Conservation (phyloP, 1,284 basidiomycete genomes). For the Ganoderma resinaceum region DNA sequence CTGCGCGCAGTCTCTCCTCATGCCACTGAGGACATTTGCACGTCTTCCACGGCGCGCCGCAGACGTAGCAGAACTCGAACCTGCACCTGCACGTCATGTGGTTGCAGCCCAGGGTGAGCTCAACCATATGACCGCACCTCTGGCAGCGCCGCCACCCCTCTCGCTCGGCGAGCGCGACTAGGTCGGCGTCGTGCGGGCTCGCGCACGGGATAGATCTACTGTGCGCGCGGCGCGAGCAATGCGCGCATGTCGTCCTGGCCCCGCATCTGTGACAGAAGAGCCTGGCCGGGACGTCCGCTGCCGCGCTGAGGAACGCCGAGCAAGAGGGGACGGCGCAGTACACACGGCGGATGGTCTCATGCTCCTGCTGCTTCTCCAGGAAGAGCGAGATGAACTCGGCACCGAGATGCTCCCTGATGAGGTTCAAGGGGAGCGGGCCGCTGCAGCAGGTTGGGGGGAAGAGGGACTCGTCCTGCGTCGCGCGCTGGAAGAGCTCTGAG, state of each 20-base stretch:
- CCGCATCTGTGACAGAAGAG: neutral
- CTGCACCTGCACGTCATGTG: constrained; percentile 49
- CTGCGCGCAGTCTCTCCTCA: constrained; percentile 48
- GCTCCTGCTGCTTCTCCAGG: constrained; percentile 25
- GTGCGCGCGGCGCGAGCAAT: constrained; percentile 51
- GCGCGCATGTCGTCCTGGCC: constrained; percentile 44
- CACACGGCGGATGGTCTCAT: constrained; percentile 24
- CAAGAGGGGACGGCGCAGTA: constrained; percentile 29
- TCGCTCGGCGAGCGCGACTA: constrained; percentile 50
- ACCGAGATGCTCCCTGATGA: neutral
- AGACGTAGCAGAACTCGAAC: constrained; percentile 51
- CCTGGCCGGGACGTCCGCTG: neutral
- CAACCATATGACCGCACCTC: constrained; percentile 44
- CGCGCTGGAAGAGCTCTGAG: constrained; percentile 24
- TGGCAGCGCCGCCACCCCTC: constrained; percentile 52
- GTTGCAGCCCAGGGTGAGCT: constrained; percentile 46
- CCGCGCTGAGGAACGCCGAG: constrained; percentile 25
- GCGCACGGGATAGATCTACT: constrained; percentile 30
- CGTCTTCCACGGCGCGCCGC: constrained; percentile 58
- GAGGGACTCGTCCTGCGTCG: constrained; percentile 23
- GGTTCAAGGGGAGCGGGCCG: neutral
- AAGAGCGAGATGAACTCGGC: constrained; percentile 11
- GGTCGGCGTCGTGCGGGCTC: constrained; percentile 44
- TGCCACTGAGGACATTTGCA: constrained; percentile 64
- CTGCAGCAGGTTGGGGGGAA: constrained; percentile 30